phyloP scores from a whole-genome alignment of 2,329 filamentous ascomycete species.

The Pyrenophora teres region DNA sequence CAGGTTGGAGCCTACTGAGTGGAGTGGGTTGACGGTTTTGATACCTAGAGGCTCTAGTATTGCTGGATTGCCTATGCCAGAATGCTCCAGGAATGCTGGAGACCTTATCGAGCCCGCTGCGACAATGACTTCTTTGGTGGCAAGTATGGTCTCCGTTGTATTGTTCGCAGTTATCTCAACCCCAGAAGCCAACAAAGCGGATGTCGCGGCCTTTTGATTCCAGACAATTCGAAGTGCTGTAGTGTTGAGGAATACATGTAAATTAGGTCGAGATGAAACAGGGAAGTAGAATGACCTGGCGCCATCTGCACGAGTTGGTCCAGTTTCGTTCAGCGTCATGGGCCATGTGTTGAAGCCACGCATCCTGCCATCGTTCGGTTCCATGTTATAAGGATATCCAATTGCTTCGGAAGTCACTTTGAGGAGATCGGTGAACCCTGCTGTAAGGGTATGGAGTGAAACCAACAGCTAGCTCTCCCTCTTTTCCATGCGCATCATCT shows the following conservation, averaged over 20 bases:
- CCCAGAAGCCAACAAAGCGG: constrained; percentile 24
- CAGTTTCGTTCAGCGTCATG: constrained; percentile 47
- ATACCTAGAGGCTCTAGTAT: constrained; percentile 31
- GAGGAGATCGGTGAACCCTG: constrained; percentile 35
- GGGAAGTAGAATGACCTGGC: constrained; percentile 56
- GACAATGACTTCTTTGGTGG: constrained; percentile 41
- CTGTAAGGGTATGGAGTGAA: constrained; percentile 34
- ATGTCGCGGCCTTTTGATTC: constrained; percentile 10
- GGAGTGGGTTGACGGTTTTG: constrained; percentile 24
- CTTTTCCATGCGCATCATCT: constrained; percentile 24
- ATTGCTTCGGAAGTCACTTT: constrained; percentile 45
- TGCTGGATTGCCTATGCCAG: constrained; percentile 44
- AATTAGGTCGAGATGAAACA: constrained; percentile 47
- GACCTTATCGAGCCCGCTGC: constrained; percentile 44
- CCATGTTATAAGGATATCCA: constrained; percentile 48
- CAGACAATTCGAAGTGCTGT: constrained; percentile 50
- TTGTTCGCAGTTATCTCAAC: constrained; percentile 31
- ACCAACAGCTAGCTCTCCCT: constrained; percentile 34
- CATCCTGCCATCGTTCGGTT: constrained; percentile 52
- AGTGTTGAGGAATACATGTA: constrained; percentile 52
- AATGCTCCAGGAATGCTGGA: constrained; percentile 43
- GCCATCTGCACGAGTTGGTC: constrained; percentile 52
- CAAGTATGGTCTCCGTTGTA: constrained; percentile 20
- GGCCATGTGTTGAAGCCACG: constrained; percentile 52
- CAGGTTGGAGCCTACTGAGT: constrained; percentile 41